Evolutionary conservation across 495 filamentous ascomycete species (phyloP).

Genomic region (Daldinia loculata): DNA sequence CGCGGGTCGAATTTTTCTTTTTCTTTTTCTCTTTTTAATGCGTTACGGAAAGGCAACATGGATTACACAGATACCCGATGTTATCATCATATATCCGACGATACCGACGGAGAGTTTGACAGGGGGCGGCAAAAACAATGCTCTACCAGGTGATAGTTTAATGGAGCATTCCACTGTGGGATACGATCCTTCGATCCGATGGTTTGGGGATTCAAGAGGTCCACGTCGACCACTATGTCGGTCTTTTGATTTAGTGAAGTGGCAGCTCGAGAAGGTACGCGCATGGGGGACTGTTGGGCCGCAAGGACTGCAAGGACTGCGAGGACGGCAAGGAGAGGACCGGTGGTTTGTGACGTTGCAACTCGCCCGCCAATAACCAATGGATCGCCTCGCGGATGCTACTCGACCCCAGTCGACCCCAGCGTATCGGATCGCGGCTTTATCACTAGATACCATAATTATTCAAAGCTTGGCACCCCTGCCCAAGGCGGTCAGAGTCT

Average conservation of each 20-base stretch:
- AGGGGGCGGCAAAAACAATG: slow-evolving; percentile 9
- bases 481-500: slow-evolving; percentile 40
- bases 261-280: slow-evolving; percentile 18
- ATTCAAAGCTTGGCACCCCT: slow-evolving; percentile 34
- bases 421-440: slow-evolving; percentile 42
- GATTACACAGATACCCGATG: background rate
- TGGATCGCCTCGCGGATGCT: slow-evolving; percentile 34
- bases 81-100: slow-evolving; percentile 7
- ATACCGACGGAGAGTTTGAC: background rate
- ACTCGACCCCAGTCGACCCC: slow-evolving; percentile 32
- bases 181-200: slow-evolving; percentile 22
- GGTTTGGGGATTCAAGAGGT: slow-evolving; percentile 23
- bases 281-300: slow-evolving; percentile 37
- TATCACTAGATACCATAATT: slow-evolving; percentile 35
- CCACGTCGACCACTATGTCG: slow-evolving; percentile 37
- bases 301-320: slow-evolving; percentile 27
- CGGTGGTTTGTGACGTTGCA: slow-evolving; percentile 40
- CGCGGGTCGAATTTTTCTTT: background rate
- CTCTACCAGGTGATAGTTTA: slow-evolving; percentile 12
- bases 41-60: background rate
- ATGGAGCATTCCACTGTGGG: slow-evolving; percentile 19
- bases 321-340: slow-evolving; percentile 33
- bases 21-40: background rate
- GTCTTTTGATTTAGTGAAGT: slow-evolving; percentile 7
- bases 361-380: slow-evolving; percentile 37